Evolutionary conservation across 176 grass and related monocot species (phyloP).

Genomic region (Typha latifolia): DNA sequence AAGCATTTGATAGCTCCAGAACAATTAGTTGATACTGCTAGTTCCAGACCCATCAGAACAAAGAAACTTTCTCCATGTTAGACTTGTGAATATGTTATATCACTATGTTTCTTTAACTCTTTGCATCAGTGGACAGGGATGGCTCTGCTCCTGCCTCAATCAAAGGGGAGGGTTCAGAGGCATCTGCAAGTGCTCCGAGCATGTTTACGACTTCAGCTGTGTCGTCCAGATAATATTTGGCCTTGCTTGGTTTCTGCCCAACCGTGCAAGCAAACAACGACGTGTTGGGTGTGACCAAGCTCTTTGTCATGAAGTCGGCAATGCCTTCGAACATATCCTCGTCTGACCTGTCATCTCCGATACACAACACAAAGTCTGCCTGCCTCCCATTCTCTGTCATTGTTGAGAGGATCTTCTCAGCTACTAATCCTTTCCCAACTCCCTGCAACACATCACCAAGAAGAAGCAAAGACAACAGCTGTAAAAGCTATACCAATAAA

Average conservation of each 20-base stretch:
- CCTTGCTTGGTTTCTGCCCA: conserved; percentile 66
- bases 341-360: conserved; percentile 57
- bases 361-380: conserved; percentile 53
- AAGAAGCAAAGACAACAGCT: not conserved
- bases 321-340: conserved; percentile 70
- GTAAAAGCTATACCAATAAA: not conserved
- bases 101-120: not conserved
- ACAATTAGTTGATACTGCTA: too few species aligned
- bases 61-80: too few species aligned
- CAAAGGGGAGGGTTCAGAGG: conserved; percentile 23
- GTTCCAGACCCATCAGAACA: too few species aligned
- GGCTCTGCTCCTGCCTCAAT: conserved; percentile 5
- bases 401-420: conserved; percentile 51
- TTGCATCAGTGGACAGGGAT: not conserved
- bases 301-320: conserved; percentile 32
- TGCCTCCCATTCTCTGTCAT: conserved; percentile 37
- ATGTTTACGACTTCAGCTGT: conserved; percentile 46
- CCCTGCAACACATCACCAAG: conserved; percentile 17
- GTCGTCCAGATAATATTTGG: conserved; percentile 59
- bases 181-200: conserved; percentile 53
- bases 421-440: conserved; percentile 58
- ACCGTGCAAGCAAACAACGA: conserved; percentile 55
- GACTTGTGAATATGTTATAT: too few species aligned
- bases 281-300: conserved; percentile 31
- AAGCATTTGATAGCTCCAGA: too few species aligned